A percentile compares a stretch with the other conserved stretches of the same genome.
These are phyloP conservation scores for Monotropa hypopitys DNA, from an alignment of 179 eudicot species.

Conservation along the genomic window DNA sequence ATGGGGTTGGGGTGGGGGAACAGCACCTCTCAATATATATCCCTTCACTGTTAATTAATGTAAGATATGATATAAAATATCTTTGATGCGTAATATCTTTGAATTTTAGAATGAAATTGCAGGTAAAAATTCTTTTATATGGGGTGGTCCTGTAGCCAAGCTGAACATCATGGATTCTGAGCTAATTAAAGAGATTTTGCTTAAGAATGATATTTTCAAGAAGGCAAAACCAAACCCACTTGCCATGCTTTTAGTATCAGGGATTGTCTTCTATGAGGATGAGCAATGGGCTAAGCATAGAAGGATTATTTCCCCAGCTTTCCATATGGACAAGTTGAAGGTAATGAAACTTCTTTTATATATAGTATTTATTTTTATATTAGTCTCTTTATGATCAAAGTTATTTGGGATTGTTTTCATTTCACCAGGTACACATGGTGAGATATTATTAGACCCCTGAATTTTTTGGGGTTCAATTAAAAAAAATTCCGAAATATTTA, in stretches of 20 bases:
- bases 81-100: no score
- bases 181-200: conserved; percentile 8
- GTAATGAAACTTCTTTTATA: not conserved
- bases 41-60: no score
- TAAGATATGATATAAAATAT: no score
- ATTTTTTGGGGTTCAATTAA: no score
- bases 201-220: conserved; percentile 12
- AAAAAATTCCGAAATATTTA: no score
- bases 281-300: conserved; percentile 31
- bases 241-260: conserved; percentile 12
- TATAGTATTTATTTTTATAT: no score
- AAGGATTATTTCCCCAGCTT: conserved; percentile 26
- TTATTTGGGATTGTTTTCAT: no score
- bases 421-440: no score
- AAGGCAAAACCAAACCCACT: conserved; percentile 16
- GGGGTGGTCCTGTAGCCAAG: conserved; percentile 4
- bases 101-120: not conserved
- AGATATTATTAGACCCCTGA: no score
- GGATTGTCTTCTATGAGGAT: conserved; percentile 18
- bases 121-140: conserved; percentile 19
- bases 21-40: no score
- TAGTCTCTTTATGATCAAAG: no score
- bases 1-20: no score
- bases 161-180: conserved; percentile 11
- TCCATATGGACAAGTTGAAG: conserved; percentile 31